phyloP scores from a whole-genome alignment of 1,139 yeast genomes.

The Blastobotrys malaysiensis region DNA sequence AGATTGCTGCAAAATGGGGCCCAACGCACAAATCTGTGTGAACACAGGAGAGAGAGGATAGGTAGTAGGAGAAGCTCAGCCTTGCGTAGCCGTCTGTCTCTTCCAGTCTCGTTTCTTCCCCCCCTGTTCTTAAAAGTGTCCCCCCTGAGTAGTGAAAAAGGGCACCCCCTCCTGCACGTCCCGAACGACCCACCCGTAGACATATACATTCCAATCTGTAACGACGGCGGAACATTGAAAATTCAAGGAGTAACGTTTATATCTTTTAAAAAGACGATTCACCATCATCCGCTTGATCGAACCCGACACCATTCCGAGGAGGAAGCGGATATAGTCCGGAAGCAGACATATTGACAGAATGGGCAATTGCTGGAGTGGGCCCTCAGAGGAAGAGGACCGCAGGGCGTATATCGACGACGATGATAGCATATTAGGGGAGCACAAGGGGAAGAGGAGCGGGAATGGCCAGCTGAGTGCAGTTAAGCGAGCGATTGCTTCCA shows the following conservation, averaged over 20 bases:
- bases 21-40: not conserved
- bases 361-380: not conserved
- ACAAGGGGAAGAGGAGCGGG: not conserved
- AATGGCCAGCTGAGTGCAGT: not conserved
- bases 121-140: not conserved
- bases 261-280: too few species aligned
- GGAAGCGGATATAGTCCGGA: not conserved
- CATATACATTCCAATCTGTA: not conserved
- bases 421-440: not conserved
- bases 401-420: not conserved
- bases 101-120: not conserved
- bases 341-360: not conserved
- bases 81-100: not conserved
- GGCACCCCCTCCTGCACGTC: not conserved
- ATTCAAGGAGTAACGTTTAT: too few species aligned
- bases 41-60: not conserved
- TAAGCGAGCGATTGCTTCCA: not conserved
- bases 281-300: not conserved
- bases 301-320: not conserved
- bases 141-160: not conserved
- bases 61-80: not conserved
- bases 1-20: not conserved
- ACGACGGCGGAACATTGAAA: too few species aligned
- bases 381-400: not conserved
- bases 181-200: not conserved